These are phyloP conservation scores for Spizellomyces sp. DNA, from an alignment of 192 early-diverging fungal genomes.

Conservation along the genomic window DNA sequence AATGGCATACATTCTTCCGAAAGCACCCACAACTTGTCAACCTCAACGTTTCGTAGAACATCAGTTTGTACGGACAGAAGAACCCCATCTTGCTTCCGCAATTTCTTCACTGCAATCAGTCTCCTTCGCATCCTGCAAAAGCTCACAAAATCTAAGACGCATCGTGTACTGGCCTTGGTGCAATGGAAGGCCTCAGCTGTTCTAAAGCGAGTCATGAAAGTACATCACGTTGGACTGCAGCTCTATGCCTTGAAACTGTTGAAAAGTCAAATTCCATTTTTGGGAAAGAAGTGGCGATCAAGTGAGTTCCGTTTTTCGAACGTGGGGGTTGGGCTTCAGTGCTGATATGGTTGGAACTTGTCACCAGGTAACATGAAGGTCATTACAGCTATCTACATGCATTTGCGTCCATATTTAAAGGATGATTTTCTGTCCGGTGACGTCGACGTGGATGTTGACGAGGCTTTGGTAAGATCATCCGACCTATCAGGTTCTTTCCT, in stretches of 20 bases:
- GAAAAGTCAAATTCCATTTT: conserved; percentile 76
- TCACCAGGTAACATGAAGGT: conserved; percentile 73
- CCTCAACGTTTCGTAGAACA: not conserved
- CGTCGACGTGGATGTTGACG: conserved; percentile 69
- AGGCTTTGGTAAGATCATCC: conserved; percentile 57
- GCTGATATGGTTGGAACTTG: not conserved
- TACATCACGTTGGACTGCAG: conserved; percentile 65
- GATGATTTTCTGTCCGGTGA: conserved; percentile 78
- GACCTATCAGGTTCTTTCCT: no score
- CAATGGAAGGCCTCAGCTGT: conserved; percentile 86
- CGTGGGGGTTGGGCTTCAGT: conserved; percentile 68
- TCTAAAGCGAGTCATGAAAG: conserved; percentile 74
- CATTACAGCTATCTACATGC: conserved; percentile 73
- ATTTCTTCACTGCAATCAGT: conserved; percentile 65
- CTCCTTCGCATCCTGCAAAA: conserved; percentile 78
- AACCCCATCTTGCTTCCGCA: conserved; percentile 23
- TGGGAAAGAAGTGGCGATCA: conserved; percentile 80
- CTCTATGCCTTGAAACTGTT: conserved; percentile 78
- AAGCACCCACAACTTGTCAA: not conserved
- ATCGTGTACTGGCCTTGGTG: conserved; percentile 74
- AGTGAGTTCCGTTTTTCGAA: conserved; percentile 41
- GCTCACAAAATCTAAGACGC: conserved; percentile 75
- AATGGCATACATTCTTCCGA: not conserved
- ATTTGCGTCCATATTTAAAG: conserved; percentile 58
- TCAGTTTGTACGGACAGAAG: not conserved